These are phyloP conservation scores for Fraxinus americana DNA, from an alignment of 257 asterid species.

Conservation along the genomic window DNA sequence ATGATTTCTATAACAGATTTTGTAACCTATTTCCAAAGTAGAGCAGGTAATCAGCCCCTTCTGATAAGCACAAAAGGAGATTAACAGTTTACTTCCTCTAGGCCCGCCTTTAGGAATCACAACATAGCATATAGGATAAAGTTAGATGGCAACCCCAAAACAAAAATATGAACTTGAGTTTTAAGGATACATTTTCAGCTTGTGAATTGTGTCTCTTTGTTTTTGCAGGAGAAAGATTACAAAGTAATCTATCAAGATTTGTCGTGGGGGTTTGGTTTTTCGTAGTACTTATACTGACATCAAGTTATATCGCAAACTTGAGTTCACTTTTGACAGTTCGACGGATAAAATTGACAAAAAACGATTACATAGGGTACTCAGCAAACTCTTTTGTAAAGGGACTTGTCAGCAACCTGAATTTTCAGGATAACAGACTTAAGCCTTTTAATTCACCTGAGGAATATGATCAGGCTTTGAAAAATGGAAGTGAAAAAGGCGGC, in stretches of 20 bases:
- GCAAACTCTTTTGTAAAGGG: slow-evolving; percentile 18
- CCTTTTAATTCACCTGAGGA: slow-evolving; percentile 4
- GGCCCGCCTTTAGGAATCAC: too few relatives aligned
- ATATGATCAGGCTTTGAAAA: slow-evolving; percentile 32
- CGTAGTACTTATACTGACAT: slow-evolving; percentile 47
- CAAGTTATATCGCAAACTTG: slow-evolving; percentile 50
- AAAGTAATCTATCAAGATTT: slow-evolving; percentile 42
- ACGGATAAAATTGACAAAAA: slow-evolving; percentile 29
- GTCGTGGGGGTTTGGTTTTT: slow-evolving; percentile 50
- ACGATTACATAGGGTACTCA: slow-evolving; percentile 35
- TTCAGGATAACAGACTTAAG: slow-evolving; percentile 21
- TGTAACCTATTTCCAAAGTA: too few relatives aligned
- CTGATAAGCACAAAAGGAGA: too few relatives aligned
- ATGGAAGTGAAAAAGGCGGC: slow-evolving; percentile 45
- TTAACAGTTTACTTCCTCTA: too few relatives aligned
- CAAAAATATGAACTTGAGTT: background rate
- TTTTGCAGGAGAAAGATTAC: slow-evolving; percentile 46
- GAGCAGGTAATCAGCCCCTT: too few relatives aligned
- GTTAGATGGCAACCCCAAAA: background rate
- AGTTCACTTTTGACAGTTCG: slow-evolving; percentile 48
- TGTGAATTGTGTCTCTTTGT: background rate
- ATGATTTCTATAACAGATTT: too few relatives aligned
- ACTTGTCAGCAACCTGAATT: slow-evolving; percentile 25
- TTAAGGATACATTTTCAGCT: background rate
- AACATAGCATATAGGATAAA: too few relatives aligned